phyloP scores from a whole-genome alignment of 768 basidiomycete genomes.

The Hortiboletus flavorubellus region DNA sequence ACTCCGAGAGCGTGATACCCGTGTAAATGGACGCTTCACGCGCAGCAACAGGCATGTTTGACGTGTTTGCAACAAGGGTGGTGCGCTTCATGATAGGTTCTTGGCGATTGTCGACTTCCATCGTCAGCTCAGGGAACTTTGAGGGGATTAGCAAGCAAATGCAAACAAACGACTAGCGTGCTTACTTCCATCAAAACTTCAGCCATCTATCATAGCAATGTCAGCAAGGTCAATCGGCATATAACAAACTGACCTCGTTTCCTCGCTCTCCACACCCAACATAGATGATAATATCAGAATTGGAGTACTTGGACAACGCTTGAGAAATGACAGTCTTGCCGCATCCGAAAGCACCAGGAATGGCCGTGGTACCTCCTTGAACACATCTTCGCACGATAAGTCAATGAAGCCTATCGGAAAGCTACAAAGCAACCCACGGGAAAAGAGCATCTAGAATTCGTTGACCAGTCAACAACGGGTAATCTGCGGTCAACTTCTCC shows the following conservation, averaged over 20 bases:
- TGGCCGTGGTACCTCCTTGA: slow-evolving; percentile 94
- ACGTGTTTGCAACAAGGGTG: slow-evolving; percentile 97
- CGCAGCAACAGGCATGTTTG: slow-evolving; percentile 99
- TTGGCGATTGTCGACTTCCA: slow-evolving; percentile 88
- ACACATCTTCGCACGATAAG: slow-evolving; percentile 62
- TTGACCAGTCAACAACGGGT: slow-evolving; percentile 92
- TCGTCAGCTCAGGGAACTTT: slow-evolving; percentile 85
- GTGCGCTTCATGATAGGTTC: slow-evolving; percentile 99
- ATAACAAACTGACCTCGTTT: slow-evolving; percentile 64
- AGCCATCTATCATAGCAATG: slow-evolving; percentile 64
- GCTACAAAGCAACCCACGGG: slow-evolving; percentile 55
- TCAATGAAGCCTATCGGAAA: background rate
- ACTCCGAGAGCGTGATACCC: slow-evolving; percentile 97
- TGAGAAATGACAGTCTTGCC: slow-evolving; percentile 99
- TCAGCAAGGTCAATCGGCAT: slow-evolving; percentile 35
- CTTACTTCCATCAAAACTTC: slow-evolving; percentile 96
- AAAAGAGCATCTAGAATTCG: slow-evolving; percentile 96
- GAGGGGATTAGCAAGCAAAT: slow-evolving; percentile 11
- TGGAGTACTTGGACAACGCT: slow-evolving; percentile 97
- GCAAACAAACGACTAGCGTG: slow-evolving; percentile 1
- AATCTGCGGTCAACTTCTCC: slow-evolving; percentile 93
- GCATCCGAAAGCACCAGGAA: slow-evolving; percentile 98
- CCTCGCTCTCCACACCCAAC: slow-evolving; percentile 99
- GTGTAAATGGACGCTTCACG: slow-evolving; percentile 99
- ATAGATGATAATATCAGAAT: slow-evolving; percentile 98